Percentiles rank a stretch among this genome's conserved stretches.
These are phyloP conservation scores for Paramecium biaurelia DNA, from an alignment of 73 alveolate genomes.

Conservation along the genomic window DNA sequence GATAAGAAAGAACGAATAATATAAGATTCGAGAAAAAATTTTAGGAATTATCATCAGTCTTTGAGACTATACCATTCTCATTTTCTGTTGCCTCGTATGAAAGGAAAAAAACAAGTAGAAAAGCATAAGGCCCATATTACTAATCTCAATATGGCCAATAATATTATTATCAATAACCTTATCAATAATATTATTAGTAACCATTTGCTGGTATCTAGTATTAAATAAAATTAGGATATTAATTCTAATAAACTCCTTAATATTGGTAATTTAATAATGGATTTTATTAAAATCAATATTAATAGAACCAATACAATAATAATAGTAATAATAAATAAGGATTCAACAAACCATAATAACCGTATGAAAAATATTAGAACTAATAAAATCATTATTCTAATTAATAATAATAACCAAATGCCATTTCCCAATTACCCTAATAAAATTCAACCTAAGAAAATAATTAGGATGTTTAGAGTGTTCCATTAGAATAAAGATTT, in stretches of 20 bases:
- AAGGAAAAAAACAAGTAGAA: not conserved
- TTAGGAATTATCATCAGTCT: constrained; percentile 6
- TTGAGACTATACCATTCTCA: constrained; percentile 26
- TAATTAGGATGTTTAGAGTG: not conserved
- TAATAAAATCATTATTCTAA: not conserved
- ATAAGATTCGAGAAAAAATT: constrained; percentile 1
- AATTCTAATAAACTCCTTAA: not conserved
- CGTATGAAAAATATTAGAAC: not conserved
- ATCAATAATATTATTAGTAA: not conserved
- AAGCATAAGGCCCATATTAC: not conserved
- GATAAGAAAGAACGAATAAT: constrained; percentile 13
- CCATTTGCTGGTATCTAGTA: not conserved
- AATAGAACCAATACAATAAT: not conserved
- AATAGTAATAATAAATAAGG: not conserved
- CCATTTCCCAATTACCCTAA: not conserved
- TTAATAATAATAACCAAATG: not conserved
- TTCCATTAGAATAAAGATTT: not conserved
- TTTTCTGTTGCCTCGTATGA: constrained; percentile 32
- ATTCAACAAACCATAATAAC: not conserved
- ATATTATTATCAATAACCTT: constrained; percentile 29
- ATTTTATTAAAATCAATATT: constrained; percentile 31
- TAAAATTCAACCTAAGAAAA: not conserved
- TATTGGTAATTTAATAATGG: constrained; percentile 46
- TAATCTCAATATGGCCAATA: not conserved
- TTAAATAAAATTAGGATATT: not conserved